phyloP scores from a whole-genome alignment of 495 filamentous ascomycete species.

The Immersiella caudata region DNA sequence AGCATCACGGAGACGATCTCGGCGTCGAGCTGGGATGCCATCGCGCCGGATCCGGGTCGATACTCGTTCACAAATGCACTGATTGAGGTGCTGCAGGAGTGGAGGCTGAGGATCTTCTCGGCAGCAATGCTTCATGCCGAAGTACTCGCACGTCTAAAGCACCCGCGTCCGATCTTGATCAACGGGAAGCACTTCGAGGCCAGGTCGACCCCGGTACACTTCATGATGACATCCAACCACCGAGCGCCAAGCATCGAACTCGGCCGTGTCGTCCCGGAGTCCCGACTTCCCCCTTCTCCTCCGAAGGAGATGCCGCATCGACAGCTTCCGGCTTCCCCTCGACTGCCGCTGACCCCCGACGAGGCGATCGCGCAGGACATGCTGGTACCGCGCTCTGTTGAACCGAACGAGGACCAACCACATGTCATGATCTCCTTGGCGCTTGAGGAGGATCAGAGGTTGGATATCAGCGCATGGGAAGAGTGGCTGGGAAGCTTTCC shows the following conservation, averaged over 20 bases:
- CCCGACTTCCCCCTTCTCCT: slow-evolving; percentile 38
- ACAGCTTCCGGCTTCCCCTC: slow-evolving; percentile 13
- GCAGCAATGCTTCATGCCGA: slow-evolving; percentile 58
- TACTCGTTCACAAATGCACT: slow-evolving; percentile 56
- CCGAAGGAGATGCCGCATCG: slow-evolving; percentile 30
- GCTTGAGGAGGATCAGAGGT: slow-evolving; percentile 52
- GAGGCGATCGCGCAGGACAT: slow-evolving; percentile 26
- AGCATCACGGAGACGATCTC: slow-evolving; percentile 58
- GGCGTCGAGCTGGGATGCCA: slow-evolving; percentile 56
- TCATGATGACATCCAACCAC: slow-evolving; percentile 57
- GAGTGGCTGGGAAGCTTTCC: slow-evolving; percentile 52
- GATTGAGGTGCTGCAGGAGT: slow-evolving; percentile 55
- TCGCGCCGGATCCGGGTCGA: slow-evolving; percentile 53
- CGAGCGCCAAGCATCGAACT: slow-evolving; percentile 56
- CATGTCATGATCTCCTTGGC: slow-evolving; percentile 58
- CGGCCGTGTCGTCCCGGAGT: slow-evolving; percentile 36
- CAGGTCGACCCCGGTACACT: slow-evolving; percentile 54
- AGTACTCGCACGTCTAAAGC: slow-evolving; percentile 54
- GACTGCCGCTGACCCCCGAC: slow-evolving; percentile 11
- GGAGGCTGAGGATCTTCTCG: slow-evolving; percentile 50
- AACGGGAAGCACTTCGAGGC: slow-evolving; percentile 55
- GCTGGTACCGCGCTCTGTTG: slow-evolving; percentile 29
- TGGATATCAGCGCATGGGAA: slow-evolving; percentile 52
- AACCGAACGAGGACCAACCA: slow-evolving; percentile 49
- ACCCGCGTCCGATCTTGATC: slow-evolving; percentile 51